Conservation (phyloP, 2,329 filamentous ascomycete genomes). For the Colletotrichum sp. region DNA sequence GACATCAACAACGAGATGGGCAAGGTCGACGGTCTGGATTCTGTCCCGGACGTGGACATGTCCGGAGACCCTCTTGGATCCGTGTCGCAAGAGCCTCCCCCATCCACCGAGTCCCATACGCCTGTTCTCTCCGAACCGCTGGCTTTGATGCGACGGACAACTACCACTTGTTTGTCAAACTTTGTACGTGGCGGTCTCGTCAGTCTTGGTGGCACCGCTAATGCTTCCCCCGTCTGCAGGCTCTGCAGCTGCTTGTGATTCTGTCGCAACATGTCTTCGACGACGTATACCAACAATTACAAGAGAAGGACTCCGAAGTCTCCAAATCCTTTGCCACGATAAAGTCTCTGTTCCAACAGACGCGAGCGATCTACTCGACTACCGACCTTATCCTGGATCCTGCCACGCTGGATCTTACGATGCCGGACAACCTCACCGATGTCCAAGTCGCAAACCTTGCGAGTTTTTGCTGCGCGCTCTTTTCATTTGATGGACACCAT, state of each 20-base stretch:
- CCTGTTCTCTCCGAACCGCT: constrained; percentile 40
- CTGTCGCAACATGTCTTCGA: constrained; percentile 41
- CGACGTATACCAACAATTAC: constrained; percentile 36
- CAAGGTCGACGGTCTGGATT: constrained; percentile 28
- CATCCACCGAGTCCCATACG: constrained; percentile 24
- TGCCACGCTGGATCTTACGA: constrained; percentile 31
- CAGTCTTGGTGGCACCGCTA: constrained; percentile 15
- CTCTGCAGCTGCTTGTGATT: constrained; percentile 41
- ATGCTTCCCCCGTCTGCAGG: constrained; percentile 26
- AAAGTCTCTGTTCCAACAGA: constrained; percentile 35
- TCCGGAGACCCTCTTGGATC: constrained; percentile 8
- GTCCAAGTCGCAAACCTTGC: constrained; percentile 56
- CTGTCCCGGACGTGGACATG: constrained; percentile 29
- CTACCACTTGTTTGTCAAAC: constrained; percentile 43
- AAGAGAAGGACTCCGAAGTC: constrained; percentile 36
- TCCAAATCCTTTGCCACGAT: constrained; percentile 34
- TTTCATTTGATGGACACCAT: constrained; percentile 46
- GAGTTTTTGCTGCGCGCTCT: constrained; percentile 42
- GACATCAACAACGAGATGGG: constrained; percentile 21
- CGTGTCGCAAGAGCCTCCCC: constrained; percentile 22
- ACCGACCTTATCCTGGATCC: constrained; percentile 35
- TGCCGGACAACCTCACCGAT: constrained; percentile 37
- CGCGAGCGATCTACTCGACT: constrained; percentile 36
- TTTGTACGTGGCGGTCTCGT: constrained; percentile 36
- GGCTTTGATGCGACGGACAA: constrained; percentile 41